Conservation (phyloP, 2,329 filamentous ascomycete genomes). For the Fusarium nelsonii region DNA sequence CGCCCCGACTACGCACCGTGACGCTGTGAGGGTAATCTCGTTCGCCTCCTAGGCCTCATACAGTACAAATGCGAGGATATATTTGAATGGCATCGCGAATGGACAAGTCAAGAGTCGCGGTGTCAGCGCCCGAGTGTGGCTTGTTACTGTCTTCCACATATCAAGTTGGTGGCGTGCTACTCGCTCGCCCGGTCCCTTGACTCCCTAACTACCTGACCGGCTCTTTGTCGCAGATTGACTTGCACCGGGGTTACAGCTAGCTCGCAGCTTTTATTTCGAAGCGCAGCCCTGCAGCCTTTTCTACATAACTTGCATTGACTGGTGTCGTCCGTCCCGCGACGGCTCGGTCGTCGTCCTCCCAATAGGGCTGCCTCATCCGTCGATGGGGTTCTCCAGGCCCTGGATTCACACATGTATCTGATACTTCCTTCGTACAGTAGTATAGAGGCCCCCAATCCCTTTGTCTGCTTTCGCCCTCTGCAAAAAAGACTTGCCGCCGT, state of each 20-base stretch:
- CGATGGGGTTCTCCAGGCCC: constrained; percentile 38
- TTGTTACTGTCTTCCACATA: constrained; percentile 33
- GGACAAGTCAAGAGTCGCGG: constrained; percentile 20
- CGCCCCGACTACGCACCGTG: constrained; percentile 24
- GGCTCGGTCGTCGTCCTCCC: constrained; percentile 34
- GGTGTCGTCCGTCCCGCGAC: constrained; percentile 29
- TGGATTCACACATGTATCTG: constrained; percentile 41
- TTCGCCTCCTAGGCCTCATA: constrained; percentile 19
- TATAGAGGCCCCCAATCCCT: constrained; percentile 38
- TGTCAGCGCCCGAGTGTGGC: constrained; percentile 34
- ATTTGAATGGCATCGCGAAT: constrained; percentile 17
- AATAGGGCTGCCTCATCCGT: constrained; percentile 45
- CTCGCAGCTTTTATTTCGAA: constrained; percentile 33
- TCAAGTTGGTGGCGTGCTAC: constrained; percentile 38
- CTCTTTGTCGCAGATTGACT: constrained; percentile 38
- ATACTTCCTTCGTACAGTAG: constrained; percentile 39
- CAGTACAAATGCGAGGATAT: constrained; percentile 16
- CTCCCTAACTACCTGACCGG: constrained; percentile 21
- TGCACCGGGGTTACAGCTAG: constrained; percentile 29
- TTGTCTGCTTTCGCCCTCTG: constrained; percentile 36
- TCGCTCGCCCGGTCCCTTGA: constrained; percentile 22
- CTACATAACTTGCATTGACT: constrained; percentile 33
- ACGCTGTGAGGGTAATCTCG: constrained; percentile 30
- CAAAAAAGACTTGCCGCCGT: constrained; percentile 34
- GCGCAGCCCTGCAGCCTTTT: constrained; percentile 40